Conservation (phyloP, 306 rosid species). For the Prunus mume region DNA sequence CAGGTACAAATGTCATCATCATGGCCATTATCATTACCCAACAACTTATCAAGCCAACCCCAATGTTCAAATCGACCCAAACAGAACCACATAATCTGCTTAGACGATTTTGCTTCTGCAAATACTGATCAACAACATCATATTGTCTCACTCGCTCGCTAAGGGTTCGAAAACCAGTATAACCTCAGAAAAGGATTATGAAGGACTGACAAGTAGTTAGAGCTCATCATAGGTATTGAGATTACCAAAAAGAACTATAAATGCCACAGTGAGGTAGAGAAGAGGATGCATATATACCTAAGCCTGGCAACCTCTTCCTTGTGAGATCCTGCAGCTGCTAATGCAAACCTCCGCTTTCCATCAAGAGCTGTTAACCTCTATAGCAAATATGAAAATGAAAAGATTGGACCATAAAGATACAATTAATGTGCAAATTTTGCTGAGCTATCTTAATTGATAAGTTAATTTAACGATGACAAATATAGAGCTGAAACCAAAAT, state of each 20-base stretch:
- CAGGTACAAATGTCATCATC: background rate
- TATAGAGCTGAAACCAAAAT: background rate
- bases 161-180: background rate
- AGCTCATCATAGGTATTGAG: background rate
- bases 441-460: background rate
- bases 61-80: background rate
- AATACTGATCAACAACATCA: background rate
- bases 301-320: slow-evolving; percentile 93
- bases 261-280: slow-evolving; percentile 16
- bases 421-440: background rate
- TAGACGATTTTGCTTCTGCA: background rate
- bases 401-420: slow-evolving; percentile 6
- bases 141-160: background rate
- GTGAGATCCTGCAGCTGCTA: slow-evolving; percentile 93
- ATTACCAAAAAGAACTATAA: slow-evolving; percentile 1
- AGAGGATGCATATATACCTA: slow-evolving; percentile 50
- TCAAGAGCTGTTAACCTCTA: slow-evolving; percentile 97
- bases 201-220: background rate
- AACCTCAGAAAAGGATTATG: background rate
- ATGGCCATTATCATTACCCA: slow-evolving; percentile 4
- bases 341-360: slow-evolving; percentile 90
- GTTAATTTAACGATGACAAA: background rate
- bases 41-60: background rate
- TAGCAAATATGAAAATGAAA: slow-evolving; percentile 14
- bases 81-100: background rate